phyloP scores from a whole-genome alignment of 441 rosid genomes.

The Gossypium gossypioides region DNA sequence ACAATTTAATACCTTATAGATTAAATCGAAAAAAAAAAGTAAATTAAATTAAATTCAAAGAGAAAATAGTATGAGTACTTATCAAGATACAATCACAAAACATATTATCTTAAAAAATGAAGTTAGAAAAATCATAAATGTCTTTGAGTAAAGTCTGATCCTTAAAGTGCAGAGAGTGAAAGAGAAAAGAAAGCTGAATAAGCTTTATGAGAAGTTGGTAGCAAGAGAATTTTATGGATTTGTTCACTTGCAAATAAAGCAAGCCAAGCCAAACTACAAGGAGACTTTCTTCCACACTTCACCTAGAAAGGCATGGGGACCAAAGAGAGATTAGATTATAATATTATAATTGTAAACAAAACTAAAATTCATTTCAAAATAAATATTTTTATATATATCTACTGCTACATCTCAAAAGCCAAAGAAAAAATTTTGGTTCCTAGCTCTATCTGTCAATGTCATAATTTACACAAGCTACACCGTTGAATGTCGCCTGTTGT shows the following conservation, averaged over 20 bases:
- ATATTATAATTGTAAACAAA: conserved; percentile 12
- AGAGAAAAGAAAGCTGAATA: neutral
- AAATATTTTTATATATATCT: conserved; percentile 40
- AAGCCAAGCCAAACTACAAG: conserved; percentile 22
- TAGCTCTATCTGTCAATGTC: conserved; percentile 21
- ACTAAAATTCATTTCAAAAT: conserved; percentile 27
- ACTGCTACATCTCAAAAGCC: conserved; percentile 28
- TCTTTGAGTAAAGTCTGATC: no score
- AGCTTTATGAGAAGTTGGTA: neutral
- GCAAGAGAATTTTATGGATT: neutral
- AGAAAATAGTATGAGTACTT: no score
- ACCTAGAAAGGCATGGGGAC: conserved; percentile 19
- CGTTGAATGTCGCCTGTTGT: neutral
- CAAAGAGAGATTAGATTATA: conserved; percentile 22
- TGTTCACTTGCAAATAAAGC: conserved; percentile 8
- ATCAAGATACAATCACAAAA: no score
- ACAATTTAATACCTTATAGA: neutral
- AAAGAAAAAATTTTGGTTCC: conserved; percentile 35
- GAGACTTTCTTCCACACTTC: conserved; percentile 32
- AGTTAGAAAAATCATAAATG: no score
- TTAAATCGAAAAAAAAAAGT: no score
- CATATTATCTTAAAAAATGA: no score
- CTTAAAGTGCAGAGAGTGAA: neutral
- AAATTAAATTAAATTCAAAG: no score
- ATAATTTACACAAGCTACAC: conserved; percentile 34